Base-by-base conservation (phyloP, 1,284 basidiomycete genomes). In the Tilletia walkeri region DNA sequence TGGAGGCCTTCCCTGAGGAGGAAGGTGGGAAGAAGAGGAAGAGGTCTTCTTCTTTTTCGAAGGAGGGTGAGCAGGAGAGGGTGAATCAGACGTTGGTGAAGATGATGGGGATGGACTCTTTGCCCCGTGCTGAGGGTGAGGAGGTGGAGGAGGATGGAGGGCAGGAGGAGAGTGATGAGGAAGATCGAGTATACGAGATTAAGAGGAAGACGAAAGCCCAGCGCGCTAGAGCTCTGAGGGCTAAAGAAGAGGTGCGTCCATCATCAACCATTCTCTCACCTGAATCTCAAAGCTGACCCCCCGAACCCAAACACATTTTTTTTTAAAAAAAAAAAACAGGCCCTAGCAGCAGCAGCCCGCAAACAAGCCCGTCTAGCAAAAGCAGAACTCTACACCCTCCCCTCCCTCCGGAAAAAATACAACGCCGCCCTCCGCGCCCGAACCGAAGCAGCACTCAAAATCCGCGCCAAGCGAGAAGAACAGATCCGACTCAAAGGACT, bases 121-220 rank as follows among this genome's bases (percentile, higher is more conserved):
- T 20, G 4, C 34, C n/a, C 24, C 41, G 9, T 7, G 59, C 74
- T 45, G 75, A 79, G 75, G 67, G 74, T 14, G 48, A 74, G 5
- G 70, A 34, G 5, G 66, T 67, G 16, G 30, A 30, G 14, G 72
- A 66, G 18, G 59, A 65, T 16, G 50, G 38, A 24, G 66, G 68
- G 4, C 5, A 67, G 30, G 67, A 69, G 4, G 68, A 66, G 18
- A 70, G 74, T 0, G 75, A 71, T 12, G 73, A 73, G 24, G 69
- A 71, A 18, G 67, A 71, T 7, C 45, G 63, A 24, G 24, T 34
- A 9, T 30, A 14, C 9, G 70, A 76, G 53, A 68, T 75, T 7
- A 75, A 75, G 49, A 76, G 78, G 56, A 81, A 81, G 67, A 76
- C 79, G 0, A 71, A 73, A 3, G 70, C 72, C 2, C 78, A 80